Evolutionary conservation across 306 rosid genomes (phyloP), one percentile per base, ranked within the genome.

Genomic region (Glycyrrhiza uralensis): DNA sequence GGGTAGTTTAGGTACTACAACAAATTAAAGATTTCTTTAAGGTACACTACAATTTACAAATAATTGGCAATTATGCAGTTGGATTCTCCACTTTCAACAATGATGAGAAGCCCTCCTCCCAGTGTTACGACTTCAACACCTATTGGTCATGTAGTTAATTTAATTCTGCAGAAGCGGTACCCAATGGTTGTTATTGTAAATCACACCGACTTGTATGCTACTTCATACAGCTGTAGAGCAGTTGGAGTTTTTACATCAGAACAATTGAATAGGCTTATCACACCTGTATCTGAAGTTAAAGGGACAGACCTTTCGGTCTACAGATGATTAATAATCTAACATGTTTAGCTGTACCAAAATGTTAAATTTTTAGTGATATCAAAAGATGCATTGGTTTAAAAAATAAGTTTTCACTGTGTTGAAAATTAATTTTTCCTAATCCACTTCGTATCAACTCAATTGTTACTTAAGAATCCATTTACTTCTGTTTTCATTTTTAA

Each of bases 21-120:
- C 65, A 32, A 8, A n/a, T n/a, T n/a, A n/a, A n/a, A n/a, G n/a
- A 55, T 24, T 18, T 52, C 13, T 23, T 55, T 55, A 4, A 12
- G 29, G 29, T 26, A 4, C 2, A 26, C n/a, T 26, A 26, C 2
- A 26, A 26, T 26, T 26, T 1, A n/a, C n/a, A n/a, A n/a, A n/a
- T n/a, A n/a, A n/a, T n/a, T n/a, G n/a, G n/a, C n/a, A n/a, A n/a
- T 57, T 17, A 32, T 30, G 79, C 81, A 92, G 97, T 57, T 92
- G 86, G 69, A 89, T 59, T 93, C 88, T 18, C 85, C 87, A 1
- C 72, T 92, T 70, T 81, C 91, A 67, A 77, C 83, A 14, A 86
- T 92, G 91, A 89, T 92, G 97, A 81, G 92, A 83, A 85, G 91
- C 36, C 89, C 87, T 17, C 90, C 92, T 74, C 93, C 97, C 2